Conservation (phyloP, 1,139 yeast species). For the Suhomyces choctaworum region DNA sequence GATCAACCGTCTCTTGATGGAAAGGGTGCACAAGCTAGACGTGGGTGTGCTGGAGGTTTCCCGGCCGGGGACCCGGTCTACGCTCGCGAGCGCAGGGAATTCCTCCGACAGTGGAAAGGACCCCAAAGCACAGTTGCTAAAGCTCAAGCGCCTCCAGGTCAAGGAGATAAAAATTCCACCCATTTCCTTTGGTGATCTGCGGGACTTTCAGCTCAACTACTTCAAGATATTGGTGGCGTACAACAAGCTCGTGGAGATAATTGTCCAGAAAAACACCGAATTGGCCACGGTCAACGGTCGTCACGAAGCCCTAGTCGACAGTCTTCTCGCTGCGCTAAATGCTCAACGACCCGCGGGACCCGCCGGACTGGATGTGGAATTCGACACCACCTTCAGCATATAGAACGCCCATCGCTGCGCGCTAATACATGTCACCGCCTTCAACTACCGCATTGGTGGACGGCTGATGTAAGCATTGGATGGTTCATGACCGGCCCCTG, state of each 20-base stretch:
- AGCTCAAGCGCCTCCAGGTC: background rate
- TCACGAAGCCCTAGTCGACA: background rate
- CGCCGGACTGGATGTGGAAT: slow-evolving; percentile 1
- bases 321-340: background rate
- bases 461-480: too few species aligned
- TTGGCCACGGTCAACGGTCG: slow-evolving; percentile 10
- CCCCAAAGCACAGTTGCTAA: background rate
- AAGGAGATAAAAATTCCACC: slow-evolving; percentile 3
- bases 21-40: background rate
- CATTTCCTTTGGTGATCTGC: slow-evolving; percentile 1
- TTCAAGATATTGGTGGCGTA: slow-evolving; percentile 15
- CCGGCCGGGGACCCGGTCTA: background rate
- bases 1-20: background rate
- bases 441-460: too few species aligned
- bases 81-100: background rate
- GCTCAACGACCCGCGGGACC: background rate
- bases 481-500: too few species aligned
- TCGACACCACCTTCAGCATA: slow-evolving; percentile 4
- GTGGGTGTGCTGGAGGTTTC: background rate
- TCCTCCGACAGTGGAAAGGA: background rate
- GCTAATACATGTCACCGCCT: too few species aligned
- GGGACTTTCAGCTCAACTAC: slow-evolving; percentile 12
- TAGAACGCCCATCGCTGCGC: too few species aligned
- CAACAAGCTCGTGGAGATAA: slow-evolving; percentile 10
- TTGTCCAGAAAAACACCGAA: slow-evolving; percentile 15